Percentiles rank a stretch among this genome's conserved stretches.
phyloP scores from a whole-genome alignment of 176 grass and related monocot species.

The Lolium rigidum region DNA sequence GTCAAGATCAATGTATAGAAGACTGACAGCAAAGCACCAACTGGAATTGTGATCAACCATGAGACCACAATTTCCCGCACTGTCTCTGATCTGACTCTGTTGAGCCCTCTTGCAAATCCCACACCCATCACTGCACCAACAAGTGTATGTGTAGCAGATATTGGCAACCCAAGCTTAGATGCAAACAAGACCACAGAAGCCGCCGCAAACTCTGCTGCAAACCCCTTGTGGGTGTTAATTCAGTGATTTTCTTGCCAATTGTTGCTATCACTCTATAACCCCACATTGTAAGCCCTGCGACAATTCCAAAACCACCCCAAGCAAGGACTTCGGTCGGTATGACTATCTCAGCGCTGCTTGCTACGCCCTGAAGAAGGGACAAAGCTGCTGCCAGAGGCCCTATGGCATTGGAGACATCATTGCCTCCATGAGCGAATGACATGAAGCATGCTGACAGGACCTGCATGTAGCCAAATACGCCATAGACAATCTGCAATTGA shows the following conservation, averaged over 20 bases:
- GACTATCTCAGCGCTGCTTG: slow-evolving; percentile 76
- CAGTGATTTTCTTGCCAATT: slow-evolving; percentile 98
- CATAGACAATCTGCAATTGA: slow-evolving; percentile 93
- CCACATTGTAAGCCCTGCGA: slow-evolving; percentile 92
- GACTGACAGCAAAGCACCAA: slow-evolving; percentile 70
- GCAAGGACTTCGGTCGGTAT: slow-evolving; percentile 88
- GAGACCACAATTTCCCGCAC: slow-evolving; percentile 86
- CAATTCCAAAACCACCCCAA: slow-evolving; percentile 97
- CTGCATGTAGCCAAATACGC: slow-evolving; percentile 96
- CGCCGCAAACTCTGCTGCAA: slow-evolving; percentile 92
- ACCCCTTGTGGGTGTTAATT: slow-evolving; percentile 90
- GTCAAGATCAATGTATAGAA: slow-evolving; percentile 79
- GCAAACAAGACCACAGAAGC: slow-evolving; percentile 94
- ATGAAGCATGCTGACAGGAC: slow-evolving; percentile 98
- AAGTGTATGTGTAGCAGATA: slow-evolving; percentile 95
- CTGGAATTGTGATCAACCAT: slow-evolving; percentile 92
- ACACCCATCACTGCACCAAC: slow-evolving; percentile 99
- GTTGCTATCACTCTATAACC: slow-evolving; percentile 96
- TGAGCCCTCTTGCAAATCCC: slow-evolving; percentile 92
- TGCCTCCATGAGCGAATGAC: slow-evolving; percentile 96
- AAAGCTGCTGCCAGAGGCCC: slow-evolving; percentile 88
- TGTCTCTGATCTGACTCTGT: slow-evolving; percentile 80
- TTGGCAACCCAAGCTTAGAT: slow-evolving; percentile 86
- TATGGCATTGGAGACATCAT: slow-evolving; percentile 96
- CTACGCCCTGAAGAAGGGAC: slow-evolving; percentile 76